Conservation (phyloP, 2,329 filamentous ascomycete species). For the Trichoderma sp. region DNA sequence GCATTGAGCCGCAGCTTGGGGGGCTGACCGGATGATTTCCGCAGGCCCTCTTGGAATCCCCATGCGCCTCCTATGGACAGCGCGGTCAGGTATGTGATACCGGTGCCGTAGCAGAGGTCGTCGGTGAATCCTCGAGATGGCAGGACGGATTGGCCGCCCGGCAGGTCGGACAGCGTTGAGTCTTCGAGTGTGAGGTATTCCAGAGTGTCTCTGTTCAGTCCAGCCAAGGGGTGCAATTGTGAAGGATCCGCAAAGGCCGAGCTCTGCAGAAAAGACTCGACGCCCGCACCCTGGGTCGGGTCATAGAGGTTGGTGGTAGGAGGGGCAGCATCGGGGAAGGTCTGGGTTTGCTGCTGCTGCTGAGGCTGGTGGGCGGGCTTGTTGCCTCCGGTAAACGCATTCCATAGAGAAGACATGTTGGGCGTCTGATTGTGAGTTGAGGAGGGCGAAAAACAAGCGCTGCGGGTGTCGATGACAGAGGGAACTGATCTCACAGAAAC, state of each 20-base stretch:
- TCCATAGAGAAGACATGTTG: conserved; percentile 59
- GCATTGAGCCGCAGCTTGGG: conserved; percentile 93
- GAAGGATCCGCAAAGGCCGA: conserved; percentile 81
- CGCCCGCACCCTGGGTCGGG: conserved; percentile 71
- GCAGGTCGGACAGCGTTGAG: conserved; percentile 79
- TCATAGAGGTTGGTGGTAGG: conserved; percentile 62
- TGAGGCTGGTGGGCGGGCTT: conserved; percentile 42
- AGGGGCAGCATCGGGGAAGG: conserved; percentile 35
- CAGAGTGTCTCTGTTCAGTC: conserved; percentile 86
- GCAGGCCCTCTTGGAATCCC: conserved; percentile 87
- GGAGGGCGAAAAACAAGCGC: background rate
- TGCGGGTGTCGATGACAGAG: conserved; percentile 18
- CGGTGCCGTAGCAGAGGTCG: conserved; percentile 96
- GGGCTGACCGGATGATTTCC: conserved; percentile 70
- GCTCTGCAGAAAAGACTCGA: conserved; percentile 79
- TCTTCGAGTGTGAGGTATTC: conserved; percentile 97
- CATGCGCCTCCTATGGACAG: conserved; percentile 83
- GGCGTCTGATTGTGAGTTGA: background rate
- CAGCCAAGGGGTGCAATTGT: conserved; percentile 87
- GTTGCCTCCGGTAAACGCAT: conserved; percentile 60
- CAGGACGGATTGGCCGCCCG: conserved; percentile 80
- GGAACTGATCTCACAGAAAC: conserved; percentile 7
- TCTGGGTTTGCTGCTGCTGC: conserved; percentile 33
- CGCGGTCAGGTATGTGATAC: conserved; percentile 88
- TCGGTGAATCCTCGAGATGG: conserved; percentile 97